Conservation (phyloP, 2,329 filamentous ascomycete species). For the Dendryphion nanum region DNA sequence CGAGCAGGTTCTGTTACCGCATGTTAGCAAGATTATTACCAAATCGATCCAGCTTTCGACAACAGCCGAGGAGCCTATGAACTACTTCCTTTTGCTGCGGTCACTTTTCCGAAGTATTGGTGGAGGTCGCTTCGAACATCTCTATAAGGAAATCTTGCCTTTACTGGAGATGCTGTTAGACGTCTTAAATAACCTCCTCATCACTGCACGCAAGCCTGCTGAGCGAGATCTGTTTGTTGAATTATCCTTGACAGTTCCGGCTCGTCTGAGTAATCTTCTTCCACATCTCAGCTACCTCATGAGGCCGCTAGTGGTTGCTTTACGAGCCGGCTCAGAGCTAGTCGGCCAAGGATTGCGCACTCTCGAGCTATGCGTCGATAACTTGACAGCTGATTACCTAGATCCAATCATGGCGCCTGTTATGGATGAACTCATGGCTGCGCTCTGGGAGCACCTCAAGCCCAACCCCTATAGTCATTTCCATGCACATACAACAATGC, state of each 20-base stretch:
- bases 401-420: conserved; percentile 99
- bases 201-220: conserved; percentile 83
- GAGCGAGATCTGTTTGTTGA: conserved; percentile 97
- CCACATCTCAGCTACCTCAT: conserved; percentile 96
- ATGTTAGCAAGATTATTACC: conserved; percentile 95
- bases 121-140: conserved; percentile 92
- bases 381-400: conserved; percentile 94
- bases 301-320: conserved; percentile 92
- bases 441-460: conserved; percentile 90
- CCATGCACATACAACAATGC: conserved; percentile 95
- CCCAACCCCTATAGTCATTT: conserved; percentile 96
- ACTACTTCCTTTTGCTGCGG: conserved; percentile 91
- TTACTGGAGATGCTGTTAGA: conserved; percentile 96
- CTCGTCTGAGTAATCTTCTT: conserved; percentile 86
- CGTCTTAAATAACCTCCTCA: conserved; percentile 89
- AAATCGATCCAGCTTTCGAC: conserved; percentile 96
- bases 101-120: conserved; percentile 96
- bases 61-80: conserved; percentile 95
- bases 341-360: conserved; percentile 93
- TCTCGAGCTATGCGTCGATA: conserved; percentile 94
- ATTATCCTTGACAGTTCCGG: conserved; percentile 91
- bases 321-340: conserved; percentile 87
- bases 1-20: conserved; percentile 89
- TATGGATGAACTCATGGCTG: conserved; percentile 98
- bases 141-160: conserved; percentile 97